Base-by-base conservation (phyloP, 2,329 filamentous ascomycete species). In the Metarhizium brunneum region DNA sequence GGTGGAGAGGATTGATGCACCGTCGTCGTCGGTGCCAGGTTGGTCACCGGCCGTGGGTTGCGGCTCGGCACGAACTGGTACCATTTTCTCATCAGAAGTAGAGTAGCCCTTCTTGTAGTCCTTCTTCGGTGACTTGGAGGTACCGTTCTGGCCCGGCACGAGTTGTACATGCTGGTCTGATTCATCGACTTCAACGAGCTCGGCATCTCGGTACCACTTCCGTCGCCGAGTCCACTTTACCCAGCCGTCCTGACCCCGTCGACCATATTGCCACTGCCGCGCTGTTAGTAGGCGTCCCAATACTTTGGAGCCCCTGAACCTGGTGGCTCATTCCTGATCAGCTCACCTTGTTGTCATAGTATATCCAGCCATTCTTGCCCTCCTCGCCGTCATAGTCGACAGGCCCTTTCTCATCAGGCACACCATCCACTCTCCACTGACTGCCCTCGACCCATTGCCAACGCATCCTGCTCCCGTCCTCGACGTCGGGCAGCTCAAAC, bases 121-220 rank as follows among this genome's bases (percentile, higher is more conserved):
- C 4, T 49, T 43, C 42, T 30, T 43, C 49, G 62, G 58, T 13
- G 65, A 57, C 16, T 66, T 65, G 20, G 61, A 50, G 10, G 58
- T 43, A 7, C 56, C 59, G n/a, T 67, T 69, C 51, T 75, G 71
- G 35, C 74, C 67, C 58, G 77, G 75, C 52, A 74, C 25, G 62
- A 18, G 58, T 49, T 13, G 57, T 25, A 25, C 25, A 25, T 25
- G 25, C 25, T 25, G 50, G 4, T 68, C 57, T 2, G 59, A 40
- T 65, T 67, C 67, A 20, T 75, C 71, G 10, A 86, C 74, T 66
- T 99, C 94, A 38, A 96, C 90, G 3, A 99, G 81, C 73, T 99
- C 94, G 10, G 94, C 94, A 67, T 97, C 94, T 43, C 94, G 88
- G 66, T 90, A 94, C 94, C 94, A 99, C 72, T 97, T 96, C 59